Conservation (phyloP, 2,329 filamentous ascomycete genomes). For the Xenoacremonium recifei region DNA sequence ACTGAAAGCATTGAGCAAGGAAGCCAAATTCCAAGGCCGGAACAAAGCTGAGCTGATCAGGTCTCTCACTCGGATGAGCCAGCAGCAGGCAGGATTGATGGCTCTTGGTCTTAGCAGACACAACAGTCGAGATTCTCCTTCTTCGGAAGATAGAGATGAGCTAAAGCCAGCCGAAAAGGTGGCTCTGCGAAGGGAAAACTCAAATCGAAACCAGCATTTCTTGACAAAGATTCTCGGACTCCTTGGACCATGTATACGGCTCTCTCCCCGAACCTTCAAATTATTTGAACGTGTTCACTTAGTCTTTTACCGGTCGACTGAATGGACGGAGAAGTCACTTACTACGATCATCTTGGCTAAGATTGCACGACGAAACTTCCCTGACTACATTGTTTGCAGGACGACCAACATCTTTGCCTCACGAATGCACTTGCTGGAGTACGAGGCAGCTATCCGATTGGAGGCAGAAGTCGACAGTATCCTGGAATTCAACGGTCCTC, state of each 20-base stretch:
- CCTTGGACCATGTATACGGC: conserved; percentile 79
- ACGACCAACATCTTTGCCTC: conserved; percentile 87
- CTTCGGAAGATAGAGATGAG: conserved; percentile 43
- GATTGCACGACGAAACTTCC: conserved; percentile 84
- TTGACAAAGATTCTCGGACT: conserved; percentile 72
- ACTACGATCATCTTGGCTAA: conserved; percentile 93
- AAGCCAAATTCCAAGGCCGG: conserved; percentile 82
- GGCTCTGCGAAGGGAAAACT: conserved; percentile 31
- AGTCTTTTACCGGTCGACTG: conserved; percentile 92
- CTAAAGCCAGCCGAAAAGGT: conserved; percentile 12
- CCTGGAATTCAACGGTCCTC: conserved; percentile 74
- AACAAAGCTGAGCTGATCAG: conserved; percentile 79
- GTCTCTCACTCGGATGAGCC: conserved; percentile 71
- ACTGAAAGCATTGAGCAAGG: conserved; percentile 78
- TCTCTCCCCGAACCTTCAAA: conserved; percentile 69
- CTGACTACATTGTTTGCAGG: conserved; percentile 84
- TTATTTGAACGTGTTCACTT: conserved; percentile 93
- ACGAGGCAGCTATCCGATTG: conserved; percentile 79
- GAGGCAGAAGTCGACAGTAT: conserved; percentile 81
- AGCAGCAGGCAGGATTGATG: conserved; percentile 72
- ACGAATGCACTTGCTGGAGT: conserved; percentile 75
- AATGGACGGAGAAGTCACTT: conserved; percentile 96
- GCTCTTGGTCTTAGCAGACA: conserved; percentile 66
- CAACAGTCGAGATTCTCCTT: conserved; percentile 55
- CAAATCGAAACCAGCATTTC: conserved; percentile 73